Conservation (phyloP, 169 alveolate species). For the Eimeria zaria region DNA sequence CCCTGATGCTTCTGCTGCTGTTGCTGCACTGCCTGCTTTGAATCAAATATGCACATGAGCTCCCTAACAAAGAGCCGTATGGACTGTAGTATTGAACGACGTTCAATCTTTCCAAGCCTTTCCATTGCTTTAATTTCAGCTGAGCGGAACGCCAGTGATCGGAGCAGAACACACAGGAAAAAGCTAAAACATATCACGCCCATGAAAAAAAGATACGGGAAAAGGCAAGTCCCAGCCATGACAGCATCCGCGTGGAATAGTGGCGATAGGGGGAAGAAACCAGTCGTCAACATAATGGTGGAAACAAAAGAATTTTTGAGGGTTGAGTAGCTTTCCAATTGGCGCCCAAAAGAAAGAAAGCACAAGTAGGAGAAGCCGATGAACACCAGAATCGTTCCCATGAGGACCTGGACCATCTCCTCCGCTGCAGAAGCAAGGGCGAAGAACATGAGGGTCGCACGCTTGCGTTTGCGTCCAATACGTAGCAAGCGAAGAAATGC, state of each 20-base stretch:
- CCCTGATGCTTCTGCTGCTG: background rate
- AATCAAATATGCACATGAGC: constrained; percentile 15
- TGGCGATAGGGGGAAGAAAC: constrained; percentile 64
- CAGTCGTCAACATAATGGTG: constrained; percentile 46
- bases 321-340: constrained; percentile 10
- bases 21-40: background rate
- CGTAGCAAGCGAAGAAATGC: constrained; percentile 68
- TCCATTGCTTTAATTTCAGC: constrained; percentile 63
- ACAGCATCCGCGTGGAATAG: constrained; percentile 55
- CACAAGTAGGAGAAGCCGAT: constrained; percentile 50
- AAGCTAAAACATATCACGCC: constrained; percentile 45
- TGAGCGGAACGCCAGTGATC: constrained; percentile 63
- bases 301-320: constrained; percentile 33
- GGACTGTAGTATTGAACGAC: constrained; percentile 8
- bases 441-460: constrained; percentile 47
- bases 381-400: constrained; percentile 13
- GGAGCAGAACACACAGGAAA: constrained; percentile 70
- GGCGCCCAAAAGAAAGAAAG: constrained; percentile 60
- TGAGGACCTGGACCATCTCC: constrained; percentile 37
- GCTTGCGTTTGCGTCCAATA: constrained; percentile 52
- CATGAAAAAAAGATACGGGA: constrained; percentile 70
- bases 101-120: constrained; percentile 3
- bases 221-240: constrained; percentile 41
- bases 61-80: constrained; percentile 11
- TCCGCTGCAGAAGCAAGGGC: constrained; percentile 55